Conservation (phyloP, 257 asterid species). For the Ilex asprella region DNA sequence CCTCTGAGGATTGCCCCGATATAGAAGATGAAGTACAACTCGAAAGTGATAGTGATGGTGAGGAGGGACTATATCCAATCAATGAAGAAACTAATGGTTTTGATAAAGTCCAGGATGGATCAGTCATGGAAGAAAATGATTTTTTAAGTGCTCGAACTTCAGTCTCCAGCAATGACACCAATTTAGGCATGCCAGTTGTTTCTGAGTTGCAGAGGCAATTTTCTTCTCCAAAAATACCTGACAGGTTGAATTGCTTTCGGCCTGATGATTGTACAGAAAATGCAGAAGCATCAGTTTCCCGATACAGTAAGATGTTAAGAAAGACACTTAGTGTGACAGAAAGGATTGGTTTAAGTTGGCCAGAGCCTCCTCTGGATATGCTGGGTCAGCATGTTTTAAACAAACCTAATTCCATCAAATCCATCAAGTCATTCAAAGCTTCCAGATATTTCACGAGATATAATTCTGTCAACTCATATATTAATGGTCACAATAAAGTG, state of each 20-base stretch:
- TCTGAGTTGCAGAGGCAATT: slow-evolving; percentile 31
- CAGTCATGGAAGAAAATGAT: slow-evolving; percentile 9
- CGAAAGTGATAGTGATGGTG: slow-evolving; percentile 75
- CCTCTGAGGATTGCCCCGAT: slow-evolving; percentile 50
- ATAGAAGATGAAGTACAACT: slow-evolving; percentile 56
- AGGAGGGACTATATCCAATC: slow-evolving; percentile 67
- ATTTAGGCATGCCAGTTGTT: slow-evolving; percentile 15
- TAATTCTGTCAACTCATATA: slow-evolving; percentile 47
- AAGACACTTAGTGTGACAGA: slow-evolving; percentile 60
- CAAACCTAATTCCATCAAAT: slow-evolving; percentile 42
- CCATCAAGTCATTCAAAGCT: slow-evolving; percentile 38
- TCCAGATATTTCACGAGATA: slow-evolving; percentile 43
- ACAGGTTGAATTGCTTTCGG: slow-evolving; percentile 45
- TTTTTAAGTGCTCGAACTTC: slow-evolving; percentile 16
- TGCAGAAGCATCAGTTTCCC: slow-evolving; percentile 25
- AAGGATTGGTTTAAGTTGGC: slow-evolving; percentile 91
- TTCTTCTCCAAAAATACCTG: slow-evolving; percentile 44
- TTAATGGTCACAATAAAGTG: slow-evolving; percentile 21
- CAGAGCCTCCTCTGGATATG: slow-evolving; percentile 73
- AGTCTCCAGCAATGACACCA: slow-evolving; percentile 14
- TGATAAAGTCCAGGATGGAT: slow-evolving; percentile 24
- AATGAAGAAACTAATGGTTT: slow-evolving; percentile 40
- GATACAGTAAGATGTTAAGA: slow-evolving; percentile 31
- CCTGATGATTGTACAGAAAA: slow-evolving; percentile 39
- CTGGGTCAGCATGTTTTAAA: slow-evolving; percentile 52